phyloP scores from a whole-genome alignment of 2,329 filamentous ascomycete genomes.

The Diplodia scrobiculata region DNA sequence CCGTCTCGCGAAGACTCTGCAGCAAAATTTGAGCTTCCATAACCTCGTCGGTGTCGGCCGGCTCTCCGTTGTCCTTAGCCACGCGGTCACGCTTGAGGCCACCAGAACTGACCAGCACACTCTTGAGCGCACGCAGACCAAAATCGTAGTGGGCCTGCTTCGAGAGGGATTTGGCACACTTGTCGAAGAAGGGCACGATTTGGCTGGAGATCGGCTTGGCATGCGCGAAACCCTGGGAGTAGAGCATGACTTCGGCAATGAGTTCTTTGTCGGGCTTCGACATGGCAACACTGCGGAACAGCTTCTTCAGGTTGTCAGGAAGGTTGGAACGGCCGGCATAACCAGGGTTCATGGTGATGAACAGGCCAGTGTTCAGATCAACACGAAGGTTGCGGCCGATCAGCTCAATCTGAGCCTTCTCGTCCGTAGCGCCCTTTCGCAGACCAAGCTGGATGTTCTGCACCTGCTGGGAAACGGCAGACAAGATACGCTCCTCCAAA shows the following conservation, averaged over 20 bases:
- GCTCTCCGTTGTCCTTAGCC: conserved; percentile 45
- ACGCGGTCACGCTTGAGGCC: conserved; percentile 83
- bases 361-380: conserved; percentile 92
- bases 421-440: conserved; percentile 78
- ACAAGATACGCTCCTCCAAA: conserved; percentile 94
- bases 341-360: conserved; percentile 99
- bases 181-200: conserved; percentile 97
- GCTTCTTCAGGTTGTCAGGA: conserved; percentile 98
- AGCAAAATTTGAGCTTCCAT: conserved; percentile 97
- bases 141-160: conserved; percentile 99
- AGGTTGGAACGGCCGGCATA: conserved; percentile 98
- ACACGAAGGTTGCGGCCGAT: conserved; percentile 88
- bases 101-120: conserved; percentile 95
- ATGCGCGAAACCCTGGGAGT: conserved; percentile 97
- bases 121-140: conserved; percentile 94
- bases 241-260: conserved; percentile 99
- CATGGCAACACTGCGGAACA: conserved; percentile 99
- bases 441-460: conserved; percentile 98
- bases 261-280: conserved; percentile 99
- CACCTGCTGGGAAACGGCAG: conserved; percentile 97
- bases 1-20: conserved; percentile 96
- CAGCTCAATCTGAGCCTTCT: conserved; percentile 87
- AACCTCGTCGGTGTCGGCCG: conserved; percentile 64
- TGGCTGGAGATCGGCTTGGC: conserved; percentile 92
- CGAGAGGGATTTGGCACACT: conserved; percentile 76